Evolutionary conservation across 2,329 filamentous ascomycete genomes (phyloP).

Genomic region (Verticillium albo-atrum): DNA sequence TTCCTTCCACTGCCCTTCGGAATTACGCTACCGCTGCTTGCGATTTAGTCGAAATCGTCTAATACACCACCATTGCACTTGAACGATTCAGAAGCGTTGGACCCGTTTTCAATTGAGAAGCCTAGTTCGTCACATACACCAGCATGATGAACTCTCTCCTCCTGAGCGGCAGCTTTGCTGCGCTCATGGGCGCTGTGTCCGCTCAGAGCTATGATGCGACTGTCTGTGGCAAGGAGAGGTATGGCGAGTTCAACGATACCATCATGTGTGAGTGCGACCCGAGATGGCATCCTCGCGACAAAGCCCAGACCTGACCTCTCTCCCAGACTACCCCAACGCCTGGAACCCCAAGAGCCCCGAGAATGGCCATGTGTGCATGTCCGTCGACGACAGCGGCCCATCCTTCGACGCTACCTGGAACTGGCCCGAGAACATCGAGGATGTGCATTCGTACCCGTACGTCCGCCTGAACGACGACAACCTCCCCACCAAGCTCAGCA

Average conservation of each 20-base stretch:
- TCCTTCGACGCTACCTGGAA: slow-evolving; percentile 26
- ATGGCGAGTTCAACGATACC: slow-evolving; percentile 13
- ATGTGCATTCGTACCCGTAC: slow-evolving; percentile 27
- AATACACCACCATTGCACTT: neutral
- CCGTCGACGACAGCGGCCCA: slow-evolving; percentile 20
- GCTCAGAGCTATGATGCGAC: slow-evolving; percentile 19
- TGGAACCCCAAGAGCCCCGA: slow-evolving; percentile 27
- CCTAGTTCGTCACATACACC: neutral
- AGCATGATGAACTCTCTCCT: slow-evolving; percentile 10
- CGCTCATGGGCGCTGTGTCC: slow-evolving; percentile 10
- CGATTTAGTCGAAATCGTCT: neutral
- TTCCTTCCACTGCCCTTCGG: neutral
- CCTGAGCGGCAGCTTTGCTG: slow-evolving; percentile 7
- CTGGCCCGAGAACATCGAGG: slow-evolving; percentile 18
- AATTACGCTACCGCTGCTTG: neutral
- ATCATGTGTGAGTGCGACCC: slow-evolving; percentile 14
- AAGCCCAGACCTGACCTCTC: neutral
- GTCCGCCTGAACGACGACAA: slow-evolving; percentile 21
- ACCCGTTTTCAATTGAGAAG: neutral
- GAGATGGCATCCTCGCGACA: neutral
- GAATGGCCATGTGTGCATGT: slow-evolving; percentile 23
- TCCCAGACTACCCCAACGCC: slow-evolving; percentile 18
- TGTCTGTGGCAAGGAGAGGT: slow-evolving; percentile 21
- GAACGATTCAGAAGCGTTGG: neutral
- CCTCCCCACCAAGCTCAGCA: slow-evolving; percentile 20